phyloP scores from a whole-genome alignment of 306 rosid genomes.

The Alnus rubra region DNA sequence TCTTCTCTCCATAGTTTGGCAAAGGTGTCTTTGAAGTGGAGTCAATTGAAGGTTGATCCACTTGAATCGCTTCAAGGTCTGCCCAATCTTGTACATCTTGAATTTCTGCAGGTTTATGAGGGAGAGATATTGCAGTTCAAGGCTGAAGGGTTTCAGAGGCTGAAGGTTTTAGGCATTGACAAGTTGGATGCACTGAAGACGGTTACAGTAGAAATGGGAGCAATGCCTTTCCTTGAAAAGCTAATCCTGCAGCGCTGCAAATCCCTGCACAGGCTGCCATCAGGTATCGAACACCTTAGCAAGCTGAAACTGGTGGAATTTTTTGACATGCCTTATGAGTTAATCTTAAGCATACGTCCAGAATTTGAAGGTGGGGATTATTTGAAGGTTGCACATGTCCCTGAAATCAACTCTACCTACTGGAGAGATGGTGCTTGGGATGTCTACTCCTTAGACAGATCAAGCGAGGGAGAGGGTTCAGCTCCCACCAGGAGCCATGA shows the following conservation, averaged over 20 bases:
- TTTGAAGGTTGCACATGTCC: conserved; percentile 53
- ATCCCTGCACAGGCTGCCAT: conserved; percentile 48
- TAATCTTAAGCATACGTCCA: conserved; percentile 50
- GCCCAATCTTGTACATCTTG: conserved; percentile 52
- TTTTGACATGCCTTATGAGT: conserved; percentile 59
- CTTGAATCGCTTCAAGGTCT: conserved; percentile 31
- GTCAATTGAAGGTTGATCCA: conserved; percentile 40
- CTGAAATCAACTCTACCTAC: conserved; percentile 55
- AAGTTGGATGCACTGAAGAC: conserved; percentile 47
- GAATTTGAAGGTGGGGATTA: conserved; percentile 45
- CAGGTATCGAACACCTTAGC: conserved; percentile 53
- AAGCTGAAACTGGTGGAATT: conserved; percentile 57
- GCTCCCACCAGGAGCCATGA: neutral
- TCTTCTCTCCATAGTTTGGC: conserved; percentile 27
- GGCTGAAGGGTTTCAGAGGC: conserved; percentile 55
- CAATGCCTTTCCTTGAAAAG: conserved; percentile 65
- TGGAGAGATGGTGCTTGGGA: conserved; percentile 78
- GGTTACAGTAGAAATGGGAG: conserved; percentile 49
- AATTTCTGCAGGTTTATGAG: conserved; percentile 50
- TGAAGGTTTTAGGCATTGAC: conserved; percentile 60
- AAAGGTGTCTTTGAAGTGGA: conserved; percentile 30
- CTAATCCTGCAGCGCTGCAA: conserved; percentile 54
- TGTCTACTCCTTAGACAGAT: conserved; percentile 39
- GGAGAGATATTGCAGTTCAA: conserved; percentile 53
- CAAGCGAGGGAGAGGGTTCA: neutral